A percentile compares a stretch with the other conserved stretches of the same genome.
Evolutionary conservation across 1,139 yeast species (phyloP).

Genomic region (Kodamaea arcana): DNA sequence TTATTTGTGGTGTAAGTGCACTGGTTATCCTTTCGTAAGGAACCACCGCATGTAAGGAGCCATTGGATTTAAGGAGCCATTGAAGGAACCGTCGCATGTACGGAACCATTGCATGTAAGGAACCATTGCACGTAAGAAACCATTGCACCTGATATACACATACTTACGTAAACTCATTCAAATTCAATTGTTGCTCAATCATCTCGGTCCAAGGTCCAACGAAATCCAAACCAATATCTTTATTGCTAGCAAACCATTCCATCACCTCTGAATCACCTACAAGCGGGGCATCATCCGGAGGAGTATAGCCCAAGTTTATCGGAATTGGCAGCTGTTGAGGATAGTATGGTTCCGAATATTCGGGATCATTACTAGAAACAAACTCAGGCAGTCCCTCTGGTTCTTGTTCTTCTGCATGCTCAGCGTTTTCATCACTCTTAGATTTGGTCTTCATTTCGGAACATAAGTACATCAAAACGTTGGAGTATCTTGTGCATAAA

Average conservation of each 20-base stretch:
- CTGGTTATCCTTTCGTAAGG: too few species aligned
- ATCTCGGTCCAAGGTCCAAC: slow-evolving; percentile 89
- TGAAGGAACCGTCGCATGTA: too few species aligned
- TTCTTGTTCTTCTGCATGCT: slow-evolving; percentile 4
- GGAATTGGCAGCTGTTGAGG: slow-evolving; percentile 4
- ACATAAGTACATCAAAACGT: slow-evolving; percentile 72
- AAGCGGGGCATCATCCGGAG: slow-evolving; percentile 8
- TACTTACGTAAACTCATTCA: slow-evolving; percentile 9
- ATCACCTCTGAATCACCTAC: slow-evolving; percentile 54
- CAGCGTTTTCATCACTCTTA: slow-evolving; percentile 16
- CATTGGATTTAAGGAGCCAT: too few species aligned
- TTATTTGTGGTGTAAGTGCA: too few species aligned
- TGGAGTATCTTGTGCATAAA: slow-evolving; percentile 75
- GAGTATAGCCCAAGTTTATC: slow-evolving; percentile 3
- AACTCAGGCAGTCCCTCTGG: not conserved
- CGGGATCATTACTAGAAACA: not conserved
- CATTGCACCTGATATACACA: too few species aligned
- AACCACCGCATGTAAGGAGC: too few species aligned
- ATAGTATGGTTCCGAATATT: not conserved
- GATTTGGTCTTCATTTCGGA: slow-evolving; percentile 60
- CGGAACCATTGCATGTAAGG: too few species aligned
- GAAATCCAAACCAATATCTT: slow-evolving; percentile 70
- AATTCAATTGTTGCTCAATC: slow-evolving; percentile 58
- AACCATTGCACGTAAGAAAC: too few species aligned
- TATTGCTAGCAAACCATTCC: slow-evolving; percentile 69